phyloP scores from a whole-genome alignment of 148 eudicot genomes.

The Diospyros lotus region DNA sequence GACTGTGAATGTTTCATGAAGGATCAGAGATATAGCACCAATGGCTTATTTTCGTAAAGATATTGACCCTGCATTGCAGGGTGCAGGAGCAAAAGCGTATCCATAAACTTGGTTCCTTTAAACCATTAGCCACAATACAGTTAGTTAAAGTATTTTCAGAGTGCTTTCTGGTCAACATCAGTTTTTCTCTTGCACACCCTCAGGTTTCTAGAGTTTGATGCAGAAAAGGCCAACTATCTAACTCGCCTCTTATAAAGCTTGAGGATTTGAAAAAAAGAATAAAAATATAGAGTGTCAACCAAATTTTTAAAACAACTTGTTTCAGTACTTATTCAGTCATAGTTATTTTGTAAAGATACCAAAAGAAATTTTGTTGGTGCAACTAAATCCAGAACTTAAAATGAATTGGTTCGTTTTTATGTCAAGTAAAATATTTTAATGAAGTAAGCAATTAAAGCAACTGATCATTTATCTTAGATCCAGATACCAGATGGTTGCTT shows the following conservation, averaged over 20 bases:
- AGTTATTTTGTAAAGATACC: background rate
- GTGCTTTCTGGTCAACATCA: background rate
- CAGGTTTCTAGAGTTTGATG: background rate
- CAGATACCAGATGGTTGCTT: background rate
- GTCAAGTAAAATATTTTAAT: background rate
- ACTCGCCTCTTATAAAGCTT: background rate
- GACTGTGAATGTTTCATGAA: background rate
- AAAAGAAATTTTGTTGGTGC: background rate
- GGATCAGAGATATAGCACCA: constrained; percentile 9
- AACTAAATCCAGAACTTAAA: background rate
- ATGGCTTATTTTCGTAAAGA: constrained; percentile 34
- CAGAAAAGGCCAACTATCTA: background rate
- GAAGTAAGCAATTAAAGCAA: background rate
- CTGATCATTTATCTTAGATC: background rate
- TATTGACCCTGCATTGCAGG: constrained; percentile 31
- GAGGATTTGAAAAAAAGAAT: background rate
- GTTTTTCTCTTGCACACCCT: background rate
- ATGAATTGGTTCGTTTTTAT: background rate
- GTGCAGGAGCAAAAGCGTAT: constrained; percentile 46
- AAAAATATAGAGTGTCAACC: background rate
- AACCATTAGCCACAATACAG: background rate
- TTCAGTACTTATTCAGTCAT: background rate
- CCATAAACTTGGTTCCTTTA: constrained; percentile 11
- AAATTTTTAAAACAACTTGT: background rate
- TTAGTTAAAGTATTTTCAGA: background rate